These are phyloP conservation scores for Dioscorea dumetorum DNA, from an alignment of 106 monocot genomes.

Conservation along the genomic window DNA sequence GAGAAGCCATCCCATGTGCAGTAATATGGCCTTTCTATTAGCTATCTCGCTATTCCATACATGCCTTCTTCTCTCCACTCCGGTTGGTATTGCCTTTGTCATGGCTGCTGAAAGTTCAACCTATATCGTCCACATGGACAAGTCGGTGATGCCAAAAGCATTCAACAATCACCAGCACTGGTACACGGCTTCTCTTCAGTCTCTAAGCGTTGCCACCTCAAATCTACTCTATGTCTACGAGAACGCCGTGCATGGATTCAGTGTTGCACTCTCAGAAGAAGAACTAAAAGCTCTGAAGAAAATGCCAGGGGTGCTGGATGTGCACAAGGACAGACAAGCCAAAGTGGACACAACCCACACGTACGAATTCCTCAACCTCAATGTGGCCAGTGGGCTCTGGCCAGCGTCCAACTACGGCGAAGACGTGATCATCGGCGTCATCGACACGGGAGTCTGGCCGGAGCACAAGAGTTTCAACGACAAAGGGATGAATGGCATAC, in stretches of 20 bases:
- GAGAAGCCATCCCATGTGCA: no score
- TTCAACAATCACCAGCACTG: slow-evolving; percentile 57
- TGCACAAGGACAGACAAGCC: slow-evolving; percentile 60
- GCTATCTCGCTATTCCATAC: no score
- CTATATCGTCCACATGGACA: slow-evolving; percentile 83
- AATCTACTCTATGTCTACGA: slow-evolving; percentile 60
- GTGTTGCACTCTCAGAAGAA: slow-evolving; percentile 45
- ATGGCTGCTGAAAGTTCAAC: slow-evolving; percentile 9
- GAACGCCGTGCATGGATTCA: slow-evolving; percentile 76
- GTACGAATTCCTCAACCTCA: slow-evolving; percentile 82
- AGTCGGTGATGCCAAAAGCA: slow-evolving; percentile 46
- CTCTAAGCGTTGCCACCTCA: slow-evolving; percentile 59
- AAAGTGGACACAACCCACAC: slow-evolving; percentile 90
- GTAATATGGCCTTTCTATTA: no score
- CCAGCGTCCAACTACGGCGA: slow-evolving; percentile 30
- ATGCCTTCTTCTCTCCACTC: no score
- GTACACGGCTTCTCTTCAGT: slow-evolving; percentile 74
- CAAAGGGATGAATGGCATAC: slow-evolving; percentile 67
- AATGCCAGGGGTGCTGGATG: slow-evolving; percentile 56
- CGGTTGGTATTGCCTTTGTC: no score
- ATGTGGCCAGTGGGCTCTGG: no score
- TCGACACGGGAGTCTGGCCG: slow-evolving; percentile 97
- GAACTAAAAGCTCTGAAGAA: slow-evolving; percentile 42
- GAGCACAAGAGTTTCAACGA: slow-evolving; percentile 76
- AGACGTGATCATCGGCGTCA: slow-evolving; percentile 84